phyloP scores from a whole-genome alignment of 1,139 yeast species.

The Magnusiomyces sp. region DNA sequence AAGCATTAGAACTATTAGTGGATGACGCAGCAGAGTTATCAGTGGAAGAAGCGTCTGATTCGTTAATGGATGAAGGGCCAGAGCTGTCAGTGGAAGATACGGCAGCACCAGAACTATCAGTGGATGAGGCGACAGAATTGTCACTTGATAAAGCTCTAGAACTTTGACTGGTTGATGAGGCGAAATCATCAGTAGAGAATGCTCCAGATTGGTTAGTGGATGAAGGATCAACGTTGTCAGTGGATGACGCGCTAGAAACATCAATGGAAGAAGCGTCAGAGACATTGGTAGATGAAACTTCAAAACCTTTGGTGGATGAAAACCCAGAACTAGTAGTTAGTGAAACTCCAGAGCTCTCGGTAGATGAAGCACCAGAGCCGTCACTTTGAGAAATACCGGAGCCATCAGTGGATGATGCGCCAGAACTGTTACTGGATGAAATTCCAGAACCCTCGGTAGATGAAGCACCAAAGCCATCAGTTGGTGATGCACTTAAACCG shows the following conservation, averaged over 20 bases:
- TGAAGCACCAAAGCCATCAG: background rate
- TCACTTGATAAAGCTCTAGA: background rate
- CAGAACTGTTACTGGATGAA: background rate
- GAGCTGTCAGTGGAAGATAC: no score
- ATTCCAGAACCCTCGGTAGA: background rate
- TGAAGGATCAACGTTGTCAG: background rate
- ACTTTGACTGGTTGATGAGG: background rate
- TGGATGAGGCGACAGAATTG: no score
- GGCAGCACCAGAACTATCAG: background rate
- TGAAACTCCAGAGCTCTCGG: background rate
- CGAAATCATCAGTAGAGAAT: background rate
- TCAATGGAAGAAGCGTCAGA: background rate
- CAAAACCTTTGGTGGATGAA: background rate
- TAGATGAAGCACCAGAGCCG: no score
- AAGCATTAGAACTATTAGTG: background rate
- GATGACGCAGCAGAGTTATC: background rate
- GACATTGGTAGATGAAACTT: background rate
- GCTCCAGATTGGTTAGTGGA: no score
- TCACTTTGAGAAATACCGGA: background rate
- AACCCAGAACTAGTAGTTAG: background rate
- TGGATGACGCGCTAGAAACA: background rate
- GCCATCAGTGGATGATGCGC: background rate
- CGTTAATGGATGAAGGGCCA: background rate
- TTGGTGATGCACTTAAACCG: background rate
- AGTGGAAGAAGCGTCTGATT: background rate